Base-by-base conservation (phyloP, 345 rosid species). In the Garcia nutans region DNA sequence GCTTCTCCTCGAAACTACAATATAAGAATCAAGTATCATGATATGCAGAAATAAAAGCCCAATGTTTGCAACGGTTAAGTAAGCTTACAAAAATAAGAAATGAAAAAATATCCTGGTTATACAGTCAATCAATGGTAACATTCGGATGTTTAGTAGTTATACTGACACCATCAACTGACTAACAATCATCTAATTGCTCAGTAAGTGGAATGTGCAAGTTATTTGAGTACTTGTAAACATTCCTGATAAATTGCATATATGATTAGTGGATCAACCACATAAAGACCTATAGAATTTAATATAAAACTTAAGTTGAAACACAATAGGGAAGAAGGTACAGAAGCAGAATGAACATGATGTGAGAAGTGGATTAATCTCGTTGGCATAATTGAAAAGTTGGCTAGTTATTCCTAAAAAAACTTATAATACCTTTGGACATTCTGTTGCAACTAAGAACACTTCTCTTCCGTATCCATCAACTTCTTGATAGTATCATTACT, bases 1-100 rank as follows among this genome's bases (percentile, higher is more conserved):
- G 89, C 85, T 89, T 95, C 80, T 86, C 86, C 84, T 87, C 94
- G 58, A 93, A 90, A 74, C 98, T 93, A 72, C 8, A 79, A 77
- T 71, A 75, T 49, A 72, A 70, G 52, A n/a, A 74, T 50, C 52
- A 82, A 19, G 45, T 3, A 57, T 8, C 26, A 24, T 23, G 22
- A 72, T 61, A 37, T n/a, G 13, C 72, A 15, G 45, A 15, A n/a
- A 47, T 64, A 24, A 70, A 56, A 75, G 26, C 26, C 57, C 28
- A 57, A 68, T 50, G 50, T 7, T 47, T 16, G 42, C 23, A 75
- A 12, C 13, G 44, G 44, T 47, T 28, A 54, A 54, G n/a, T 17
- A 54, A 54, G 20, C 10, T 22, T 23, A 9, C 33, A 15, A 71
- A 37, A 45, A 24, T n/a, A 37, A 37, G 54, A 71, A n/a, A 24